Percentiles rank a stretch among this genome's conserved stretches.
These are phyloP conservation scores for Rutstroemia sp. DNA, from an alignment of 2,329 filamentous ascomycete species.

Conservation along the genomic window DNA sequence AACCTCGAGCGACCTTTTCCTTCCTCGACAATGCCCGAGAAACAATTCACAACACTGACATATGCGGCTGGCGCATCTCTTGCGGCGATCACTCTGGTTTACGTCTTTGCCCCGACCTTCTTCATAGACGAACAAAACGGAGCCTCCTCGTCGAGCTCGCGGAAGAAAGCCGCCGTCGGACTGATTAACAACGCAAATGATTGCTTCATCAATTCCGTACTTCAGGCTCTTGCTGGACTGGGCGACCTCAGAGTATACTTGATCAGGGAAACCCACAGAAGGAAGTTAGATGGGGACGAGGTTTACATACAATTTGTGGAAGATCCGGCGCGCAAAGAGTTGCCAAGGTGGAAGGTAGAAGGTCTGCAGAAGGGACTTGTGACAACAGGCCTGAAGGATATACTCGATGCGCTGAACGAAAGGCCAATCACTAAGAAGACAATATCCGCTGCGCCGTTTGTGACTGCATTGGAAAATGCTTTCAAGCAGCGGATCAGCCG, in stretches of 20 bases:
- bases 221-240: slow-evolving; percentile 86
- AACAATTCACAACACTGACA: slow-evolving; percentile 73
- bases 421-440: slow-evolving; percentile 90
- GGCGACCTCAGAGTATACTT: slow-evolving; percentile 85
- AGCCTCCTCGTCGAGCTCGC: slow-evolving; percentile 38
- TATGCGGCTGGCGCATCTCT: slow-evolving; percentile 95
- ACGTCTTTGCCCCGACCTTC: slow-evolving; percentile 96
- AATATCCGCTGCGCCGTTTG: slow-evolving; percentile 79
- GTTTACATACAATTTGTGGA: slow-evolving; percentile 61
- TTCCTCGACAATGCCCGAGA: slow-evolving; percentile 61
- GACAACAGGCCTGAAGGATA: slow-evolving; percentile 82
- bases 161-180: slow-evolving; percentile 84
- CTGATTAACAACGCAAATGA: slow-evolving; percentile 89
- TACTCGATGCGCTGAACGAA: slow-evolving; percentile 88
- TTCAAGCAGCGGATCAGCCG: slow-evolving; percentile 88
- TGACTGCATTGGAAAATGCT: slow-evolving; percentile 73
- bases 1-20: background rate
- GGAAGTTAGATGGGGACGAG: slow-evolving; percentile 68
- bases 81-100: slow-evolving; percentile 88
- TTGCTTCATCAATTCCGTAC: slow-evolving; percentile 92
- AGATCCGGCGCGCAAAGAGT: slow-evolving; percentile 37
- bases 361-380: slow-evolving; percentile 74
- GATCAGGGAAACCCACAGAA: slow-evolving; percentile 82
- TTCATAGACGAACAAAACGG: slow-evolving; percentile 73
- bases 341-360: slow-evolving; percentile 54